A percentile compares a stretch with the other conserved stretches of the same genome.
phyloP scores from a whole-genome alignment of 2,329 filamentous ascomycete species.

The Ceratocystis cubensis region DNA sequence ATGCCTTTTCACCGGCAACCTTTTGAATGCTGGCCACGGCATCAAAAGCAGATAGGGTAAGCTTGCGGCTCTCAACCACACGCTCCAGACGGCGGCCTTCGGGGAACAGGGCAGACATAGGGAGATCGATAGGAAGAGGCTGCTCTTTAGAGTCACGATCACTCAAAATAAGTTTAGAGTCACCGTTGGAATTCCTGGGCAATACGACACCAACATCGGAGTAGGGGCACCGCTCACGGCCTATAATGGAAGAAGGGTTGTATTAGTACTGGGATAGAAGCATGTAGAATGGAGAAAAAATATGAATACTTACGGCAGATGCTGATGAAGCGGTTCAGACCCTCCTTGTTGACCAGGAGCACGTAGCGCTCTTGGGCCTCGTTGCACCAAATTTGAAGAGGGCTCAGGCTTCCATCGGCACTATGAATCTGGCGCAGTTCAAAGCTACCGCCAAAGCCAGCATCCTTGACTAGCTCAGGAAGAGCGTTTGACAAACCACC shows the following conservation, averaged over 20 bases:
- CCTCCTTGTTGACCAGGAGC: conserved; percentile 68
- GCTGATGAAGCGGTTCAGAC: conserved; percentile 61
- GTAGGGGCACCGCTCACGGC: conserved; percentile 80
- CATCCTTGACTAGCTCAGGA: conserved; percentile 76
- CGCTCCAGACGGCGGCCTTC: conserved; percentile 72
- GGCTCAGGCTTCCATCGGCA: conserved; percentile 82
- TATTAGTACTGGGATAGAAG: conserved; percentile 20
- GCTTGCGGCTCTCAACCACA: conserved; percentile 56
- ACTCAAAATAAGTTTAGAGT: conserved; percentile 63
- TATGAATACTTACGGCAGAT: conserved; percentile 41
- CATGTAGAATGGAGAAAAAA: conserved; percentile 4
- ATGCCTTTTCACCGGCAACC: conserved; percentile 43
- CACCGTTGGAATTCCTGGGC: conserved; percentile 47
- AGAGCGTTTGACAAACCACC: conserved; percentile 66
- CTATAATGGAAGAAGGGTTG: conserved; percentile 27
- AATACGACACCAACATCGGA: conserved; percentile 77
- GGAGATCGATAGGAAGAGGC: conserved; percentile 73
- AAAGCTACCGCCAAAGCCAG: conserved; percentile 78
- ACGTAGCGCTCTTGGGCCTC: conserved; percentile 96
- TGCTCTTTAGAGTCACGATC: conserved; percentile 66
- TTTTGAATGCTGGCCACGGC: conserved; percentile 51
- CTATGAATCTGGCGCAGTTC: conserved; percentile 91
- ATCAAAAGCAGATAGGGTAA: conserved; percentile 60
- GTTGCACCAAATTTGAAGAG: conserved; percentile 95
- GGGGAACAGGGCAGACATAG: conserved; percentile 79